phyloP scores from a whole-genome alignment of 176 grass and related monocot genomes.

The Lolium rigidum region DNA sequence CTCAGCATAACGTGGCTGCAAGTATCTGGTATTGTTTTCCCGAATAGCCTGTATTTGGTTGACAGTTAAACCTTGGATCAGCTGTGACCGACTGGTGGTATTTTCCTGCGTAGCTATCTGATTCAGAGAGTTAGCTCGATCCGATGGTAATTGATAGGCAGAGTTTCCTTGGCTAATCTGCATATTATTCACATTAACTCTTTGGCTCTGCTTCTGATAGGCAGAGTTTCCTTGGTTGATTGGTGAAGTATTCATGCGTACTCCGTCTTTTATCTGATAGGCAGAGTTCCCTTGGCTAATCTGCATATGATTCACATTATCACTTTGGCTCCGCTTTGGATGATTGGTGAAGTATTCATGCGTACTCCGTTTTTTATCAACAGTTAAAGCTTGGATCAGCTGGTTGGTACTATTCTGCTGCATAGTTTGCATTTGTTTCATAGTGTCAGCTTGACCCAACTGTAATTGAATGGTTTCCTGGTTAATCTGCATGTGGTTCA shows the following conservation, averaged over 20 bases:
- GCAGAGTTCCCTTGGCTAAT: background rate
- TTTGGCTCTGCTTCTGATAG: conserved; percentile 15
- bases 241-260: background rate
- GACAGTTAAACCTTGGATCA: conserved; percentile 34
- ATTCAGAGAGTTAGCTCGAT: conserved; percentile 1
- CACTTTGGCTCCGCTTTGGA: background rate
- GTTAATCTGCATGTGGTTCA: conserved; percentile 29
- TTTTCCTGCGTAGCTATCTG: background rate
- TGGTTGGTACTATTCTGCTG: conserved; percentile 16
- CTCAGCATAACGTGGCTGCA: conserved; percentile 51
- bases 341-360: background rate
- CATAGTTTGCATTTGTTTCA: conserved; percentile 19
- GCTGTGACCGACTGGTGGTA: conserved; percentile 16
- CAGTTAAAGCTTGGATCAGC: background rate
- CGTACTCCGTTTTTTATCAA: background rate
- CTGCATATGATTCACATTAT: conserved; percentile 8
- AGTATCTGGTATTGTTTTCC: conserved; percentile 30
- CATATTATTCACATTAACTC: conserved; percentile 1
- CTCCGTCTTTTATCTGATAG: background rate
- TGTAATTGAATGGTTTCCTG: conserved; percentile 23
- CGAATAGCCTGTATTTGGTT: conserved; percentile 29
- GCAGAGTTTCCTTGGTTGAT: conserved; percentile 12
- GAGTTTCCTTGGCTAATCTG: conserved; percentile 6
- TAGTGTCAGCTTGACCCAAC: conserved; percentile 6
- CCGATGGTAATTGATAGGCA: conserved; percentile 6